Evolutionary conservation across 305 asterid species (phyloP).

Genomic region (Caryopteris hybrid): DNA sequence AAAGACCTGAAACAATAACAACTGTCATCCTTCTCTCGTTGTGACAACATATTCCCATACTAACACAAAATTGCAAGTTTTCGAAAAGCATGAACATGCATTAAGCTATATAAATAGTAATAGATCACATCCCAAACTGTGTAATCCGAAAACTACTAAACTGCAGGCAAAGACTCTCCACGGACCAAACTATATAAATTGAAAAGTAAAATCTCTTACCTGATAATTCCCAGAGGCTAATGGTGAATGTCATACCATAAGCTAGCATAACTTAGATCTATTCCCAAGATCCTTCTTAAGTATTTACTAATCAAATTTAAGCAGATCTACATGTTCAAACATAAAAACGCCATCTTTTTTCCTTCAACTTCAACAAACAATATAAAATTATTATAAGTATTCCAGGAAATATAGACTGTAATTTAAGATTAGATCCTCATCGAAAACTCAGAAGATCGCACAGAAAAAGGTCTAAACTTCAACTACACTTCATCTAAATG

Average conservation of each 20-base stretch:
- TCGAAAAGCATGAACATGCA: conserved; percentile 4
- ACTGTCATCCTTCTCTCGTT: not conserved
- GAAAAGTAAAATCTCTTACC: too few species aligned
- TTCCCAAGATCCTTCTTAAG: conserved; percentile 21
- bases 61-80: not conserved
- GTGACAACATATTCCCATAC: not conserved
- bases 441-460: conserved; percentile 11
- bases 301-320: conserved; percentile 7
- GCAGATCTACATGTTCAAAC: conserved; percentile 28
- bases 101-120: not conserved
- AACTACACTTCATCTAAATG: not conserved
- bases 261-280: conserved; percentile 14
- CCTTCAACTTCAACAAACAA: conserved; percentile 13
- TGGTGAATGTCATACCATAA: not conserved
- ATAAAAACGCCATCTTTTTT: conserved; percentile 15
- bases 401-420: not conserved
- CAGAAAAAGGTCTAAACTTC: conserved; percentile 9
- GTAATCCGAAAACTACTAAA: not conserved
- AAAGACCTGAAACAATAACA: conserved; percentile 51
- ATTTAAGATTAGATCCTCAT: conserved; percentile 14
- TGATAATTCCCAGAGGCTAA: too few species aligned
- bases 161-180: too few species aligned
- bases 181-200: too few species aligned
- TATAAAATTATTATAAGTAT: conserved; percentile 3
- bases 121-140: not conserved